Base-by-base conservation (phyloP, 495 filamentous ascomycete genomes). In the Aspergillus leporis region DNA sequence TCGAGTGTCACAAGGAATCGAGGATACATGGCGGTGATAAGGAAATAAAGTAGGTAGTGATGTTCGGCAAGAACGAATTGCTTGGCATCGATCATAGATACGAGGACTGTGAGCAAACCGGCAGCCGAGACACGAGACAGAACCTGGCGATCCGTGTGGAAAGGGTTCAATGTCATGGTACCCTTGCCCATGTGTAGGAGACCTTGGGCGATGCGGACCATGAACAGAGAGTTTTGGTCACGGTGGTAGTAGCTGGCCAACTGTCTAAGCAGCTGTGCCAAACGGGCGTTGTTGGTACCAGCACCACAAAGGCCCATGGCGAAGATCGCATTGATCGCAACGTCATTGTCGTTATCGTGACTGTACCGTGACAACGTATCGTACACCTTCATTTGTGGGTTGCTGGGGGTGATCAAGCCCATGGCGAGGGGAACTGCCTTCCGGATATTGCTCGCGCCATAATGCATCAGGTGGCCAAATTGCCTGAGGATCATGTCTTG, bases 341-440 rank as follows among this genome's bases (percentile, higher is more conserved):
- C 94, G 65, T 99, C 94, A 69, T 94, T 96, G 79, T 99, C 94
- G 64, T 95, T 99, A 77, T 99, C 94, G 82, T 99, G 94, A 61
- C 88, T 93, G 78, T 99, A 99, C 61, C 94, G 83, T n/a, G 95
- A 98, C 21, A 99, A 76, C 0, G 94, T 98, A 70, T 99, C 94
- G 76, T 99, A 99, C 34, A 99, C 89, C 80, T 98, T 99, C 93
- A 99, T 99, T 71, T 98, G 95, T 8, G 94, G 94, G 77, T 98
- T 99, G 78, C 91, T 95, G 25, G 94, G 92, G 75, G 90, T 94
- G 66, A 99, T 85, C 52, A 99, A 81, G 65, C 90, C 94, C 92
- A 99, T 95, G 19, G 94, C 94, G n/a, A 99, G 81, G 21, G 94
- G 94, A 21, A 99, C 95, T 28, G 92, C 93, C 65, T 91, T 92